Evolutionary conservation across 2,329 filamentous ascomycete species (phyloP), one percentile per base, ranked within the genome.

Genomic region (Xylaria sp.): DNA sequence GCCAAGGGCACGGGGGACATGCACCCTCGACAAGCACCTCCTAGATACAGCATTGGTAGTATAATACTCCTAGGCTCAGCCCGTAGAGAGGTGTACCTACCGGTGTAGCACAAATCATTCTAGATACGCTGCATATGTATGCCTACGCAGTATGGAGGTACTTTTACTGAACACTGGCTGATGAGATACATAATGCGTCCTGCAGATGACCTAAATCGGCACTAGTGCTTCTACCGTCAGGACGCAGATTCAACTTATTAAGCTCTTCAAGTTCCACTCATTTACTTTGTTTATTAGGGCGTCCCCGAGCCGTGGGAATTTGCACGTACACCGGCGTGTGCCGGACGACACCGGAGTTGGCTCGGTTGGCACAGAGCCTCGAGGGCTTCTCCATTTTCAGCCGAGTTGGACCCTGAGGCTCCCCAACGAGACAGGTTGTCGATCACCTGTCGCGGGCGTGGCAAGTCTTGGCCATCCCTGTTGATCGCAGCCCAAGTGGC

Each of bases 351-450:
- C n/a, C 9, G 7, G 18, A 31, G 52, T 5, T 28, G 28, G 28
- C 28, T 28, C 28, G 18, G 34, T 37, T 20, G 18, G 8, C 18
- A 28, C 31, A 54, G n/a, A n/a, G n/a, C n/a, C n/a, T n/a, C n/a
- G n/a, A n/a, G 52, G 52, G 52, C 18, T 25, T 18, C 28, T 54
- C 7, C 4, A 6, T 20, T 20, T 50, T 23, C 46, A 25, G 46
- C 25, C 31, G 25, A 52, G 12, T 44, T 10, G 34, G 52, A 55
- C 52, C 51, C 52, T 55, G 52, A 34, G 28, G 52, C 52, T 55
- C 52, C 25, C 28, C 52, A 55, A 18, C 52, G 34, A 55, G 23
- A 55, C 2, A n/a, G 7, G 52, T 20, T 31, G 52, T 20, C 52
- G 52, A 55, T 55, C 52, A 55, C 28, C 28, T 12, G 28, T 55